phyloP scores from a whole-genome alignment of 1,139 yeast genomes.

The Yamadazyma trypodendri region DNA sequence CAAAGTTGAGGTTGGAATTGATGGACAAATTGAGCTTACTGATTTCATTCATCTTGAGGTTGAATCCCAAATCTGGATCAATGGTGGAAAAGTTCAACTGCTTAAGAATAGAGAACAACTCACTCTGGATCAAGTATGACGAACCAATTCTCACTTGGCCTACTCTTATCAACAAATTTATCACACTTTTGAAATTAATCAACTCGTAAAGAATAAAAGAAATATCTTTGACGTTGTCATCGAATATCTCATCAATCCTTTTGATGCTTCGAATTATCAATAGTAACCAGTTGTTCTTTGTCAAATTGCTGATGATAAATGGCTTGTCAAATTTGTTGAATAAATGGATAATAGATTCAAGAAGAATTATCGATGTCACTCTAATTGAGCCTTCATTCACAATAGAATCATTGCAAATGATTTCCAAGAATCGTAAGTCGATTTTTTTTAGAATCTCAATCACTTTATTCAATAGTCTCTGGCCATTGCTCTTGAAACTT shows the following conservation, averaged over 20 bases:
- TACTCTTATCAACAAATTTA: conserved; percentile 68
- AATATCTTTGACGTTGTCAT: conserved; percentile 11
- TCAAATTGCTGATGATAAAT: conserved; percentile 58
- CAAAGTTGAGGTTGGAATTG: conserved; percentile 49
- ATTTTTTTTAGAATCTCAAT: conserved; percentile 53
- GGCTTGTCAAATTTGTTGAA: conserved; percentile 42
- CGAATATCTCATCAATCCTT: conserved; percentile 62
- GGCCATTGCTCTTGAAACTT: conserved; percentile 35
- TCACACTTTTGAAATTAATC: conserved; percentile 71
- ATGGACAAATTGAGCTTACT: conserved; percentile 45
- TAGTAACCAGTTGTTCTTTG: conserved; percentile 63
- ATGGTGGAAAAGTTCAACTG: conserved; percentile 57
- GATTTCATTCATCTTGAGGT: conserved; percentile 31
- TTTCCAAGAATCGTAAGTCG: conserved; percentile 62
- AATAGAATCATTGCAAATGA: conserved; percentile 74
- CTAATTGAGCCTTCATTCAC: conserved; percentile 77
- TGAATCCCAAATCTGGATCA: conserved; percentile 81
- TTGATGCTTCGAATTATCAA: conserved; percentile 66
- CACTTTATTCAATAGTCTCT: conserved; percentile 44
- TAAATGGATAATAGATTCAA: conserved; percentile 68
- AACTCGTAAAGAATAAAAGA: conserved; percentile 60
- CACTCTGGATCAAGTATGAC: conserved; percentile 70
- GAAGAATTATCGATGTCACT: conserved; percentile 69
- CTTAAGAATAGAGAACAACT: conserved; percentile 60
- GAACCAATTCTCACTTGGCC: conserved; percentile 81